Base-by-base conservation (phyloP, 2,329 filamentous ascomycete species). In the Trichocomaceae sp. region DNA sequence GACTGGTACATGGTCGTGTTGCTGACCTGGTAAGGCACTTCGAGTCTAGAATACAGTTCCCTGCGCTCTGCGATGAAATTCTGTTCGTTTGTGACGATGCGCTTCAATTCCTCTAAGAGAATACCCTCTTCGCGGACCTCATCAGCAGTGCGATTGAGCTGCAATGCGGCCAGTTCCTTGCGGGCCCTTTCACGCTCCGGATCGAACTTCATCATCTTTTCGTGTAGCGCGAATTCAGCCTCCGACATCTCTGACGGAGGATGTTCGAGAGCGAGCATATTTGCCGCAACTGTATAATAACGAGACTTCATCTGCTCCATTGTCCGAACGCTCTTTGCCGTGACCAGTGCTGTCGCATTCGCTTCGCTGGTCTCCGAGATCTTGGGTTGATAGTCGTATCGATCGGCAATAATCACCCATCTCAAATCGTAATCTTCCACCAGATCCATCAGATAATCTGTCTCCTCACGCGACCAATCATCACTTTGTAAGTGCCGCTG, bases 121-220 rank as follows among this genome's bases (percentile, higher is more conserved):
- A 89, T 86, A 63, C 95, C 88, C 72, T 99, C 93, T 69, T 99
- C 93, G 59, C 88, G 85, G 23, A 92, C 88, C 72, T 99, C 92
- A 59, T 96, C 90, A 59, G 85, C 85, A 8, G 86, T 87, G 41
- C 93, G 83, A 47, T 85, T 83, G 60, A 97, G 80, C 47, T 91
- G 83, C 49, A 86, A 84, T 59, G 87, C 82, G 3, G 90, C 92
- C 64, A 96, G 88, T 55, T 87, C 83, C 74, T 97, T 99, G 59
- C 93, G 84, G 52, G 83, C 78, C 22, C 79, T 80, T 72, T 99
- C 93, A 62, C 88, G 84, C 15, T 82, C 79, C 0, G 90, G 83
- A 64, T 96, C 88, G 76, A 92, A 99, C 61, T 88, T 89, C 49
- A 83, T 81, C 81, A 97, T 91, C 57, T 84, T 85, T 67, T 95